These are phyloP conservation scores for Skeletonema grethae DNA, from an alignment of 108 stramenopile genomes.

Conservation along the genomic window DNA sequence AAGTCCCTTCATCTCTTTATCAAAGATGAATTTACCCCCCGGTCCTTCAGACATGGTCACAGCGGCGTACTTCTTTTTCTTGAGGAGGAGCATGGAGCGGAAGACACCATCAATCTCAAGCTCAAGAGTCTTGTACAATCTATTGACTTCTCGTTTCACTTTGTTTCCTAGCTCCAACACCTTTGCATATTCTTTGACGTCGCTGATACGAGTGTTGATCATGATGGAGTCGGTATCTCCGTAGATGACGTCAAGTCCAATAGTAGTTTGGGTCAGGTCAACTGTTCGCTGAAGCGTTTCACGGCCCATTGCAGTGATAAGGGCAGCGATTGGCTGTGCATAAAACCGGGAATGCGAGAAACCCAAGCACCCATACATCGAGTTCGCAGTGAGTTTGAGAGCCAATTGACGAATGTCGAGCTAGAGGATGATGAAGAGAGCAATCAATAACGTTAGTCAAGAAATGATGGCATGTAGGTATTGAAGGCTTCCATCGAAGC, in stretches of 20 bases:
- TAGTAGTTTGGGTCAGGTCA: slow-evolving; percentile 88
- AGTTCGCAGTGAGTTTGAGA: slow-evolving; percentile 98
- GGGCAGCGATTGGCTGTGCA: slow-evolving; percentile 97
- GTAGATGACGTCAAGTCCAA: slow-evolving; percentile 98
- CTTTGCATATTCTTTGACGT: slow-evolving; percentile 60
- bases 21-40: slow-evolving; percentile 68
- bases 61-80: slow-evolving; percentile 99
- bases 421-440: slow-evolving; percentile 38
- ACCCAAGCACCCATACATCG: slow-evolving; percentile 99
- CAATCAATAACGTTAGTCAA: background rate
- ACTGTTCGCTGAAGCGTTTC: slow-evolving; percentile 97
- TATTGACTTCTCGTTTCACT: slow-evolving; percentile 97
- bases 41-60: slow-evolving; percentile 76
- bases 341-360: slow-evolving; percentile 96
- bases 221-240: slow-evolving; percentile 99
- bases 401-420: slow-evolving; percentile 98
- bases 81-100: slow-evolving; percentile 94
- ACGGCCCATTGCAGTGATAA: slow-evolving; percentile 97
- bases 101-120: slow-evolving; percentile 98
- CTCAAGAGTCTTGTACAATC: slow-evolving; percentile 96
- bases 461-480: background rate
- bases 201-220: slow-evolving; percentile 96
- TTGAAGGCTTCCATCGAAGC: slow-evolving; percentile 1
- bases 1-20: slow-evolving; percentile 95
- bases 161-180: slow-evolving; percentile 84